Conservation (phyloP, 1,139 yeast species). For the Candida pseudocylindracea region DNA sequence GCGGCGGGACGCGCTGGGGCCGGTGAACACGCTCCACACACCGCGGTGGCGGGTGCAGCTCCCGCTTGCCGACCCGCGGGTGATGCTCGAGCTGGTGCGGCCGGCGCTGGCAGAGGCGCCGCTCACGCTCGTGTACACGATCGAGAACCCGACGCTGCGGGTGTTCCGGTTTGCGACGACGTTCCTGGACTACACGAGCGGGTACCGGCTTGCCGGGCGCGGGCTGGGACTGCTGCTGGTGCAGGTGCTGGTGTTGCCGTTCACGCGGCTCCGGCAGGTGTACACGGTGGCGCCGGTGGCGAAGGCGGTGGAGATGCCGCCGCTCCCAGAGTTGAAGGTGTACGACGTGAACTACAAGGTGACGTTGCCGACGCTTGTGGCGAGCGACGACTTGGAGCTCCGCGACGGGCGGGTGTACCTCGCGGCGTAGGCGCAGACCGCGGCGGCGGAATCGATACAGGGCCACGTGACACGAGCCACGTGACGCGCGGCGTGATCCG, state of each 20-base stretch:
- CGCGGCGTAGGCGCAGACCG: too few relatives aligned
- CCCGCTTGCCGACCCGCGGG: constrained; percentile 52
- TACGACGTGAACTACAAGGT: constrained; percentile 49
- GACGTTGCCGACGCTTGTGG: constrained; percentile 16
- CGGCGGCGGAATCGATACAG: too few relatives aligned
- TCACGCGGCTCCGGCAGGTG: constrained; percentile 22
- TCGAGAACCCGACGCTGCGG: constrained; percentile 60
- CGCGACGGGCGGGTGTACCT: too few relatives aligned
- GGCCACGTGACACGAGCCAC: too few relatives aligned
- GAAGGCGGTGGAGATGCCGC: constrained; percentile 6
- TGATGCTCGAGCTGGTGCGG: constrained; percentile 13
- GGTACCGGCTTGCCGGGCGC: constrained; percentile 4
- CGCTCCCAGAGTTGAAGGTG: constrained; percentile 34
- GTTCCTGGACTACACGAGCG: constrained; percentile 6
- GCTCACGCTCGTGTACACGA: constrained; percentile 14
- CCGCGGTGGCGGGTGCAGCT: constrained; percentile 25
- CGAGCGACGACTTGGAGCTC: too few relatives aligned
- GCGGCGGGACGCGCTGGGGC: constrained; percentile 8
- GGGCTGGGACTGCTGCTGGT: constrained; percentile 10
- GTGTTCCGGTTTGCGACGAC: constrained; percentile 40
- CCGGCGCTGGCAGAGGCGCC: too few relatives aligned
- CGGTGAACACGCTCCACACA: constrained; percentile 9
- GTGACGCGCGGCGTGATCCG: too few relatives aligned
- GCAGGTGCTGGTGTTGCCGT: constrained; percentile 38
- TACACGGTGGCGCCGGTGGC: constrained; percentile 9